Conservation (phyloP, 805 yeast genomes). For the Hanseniaspora thailandica region DNA sequence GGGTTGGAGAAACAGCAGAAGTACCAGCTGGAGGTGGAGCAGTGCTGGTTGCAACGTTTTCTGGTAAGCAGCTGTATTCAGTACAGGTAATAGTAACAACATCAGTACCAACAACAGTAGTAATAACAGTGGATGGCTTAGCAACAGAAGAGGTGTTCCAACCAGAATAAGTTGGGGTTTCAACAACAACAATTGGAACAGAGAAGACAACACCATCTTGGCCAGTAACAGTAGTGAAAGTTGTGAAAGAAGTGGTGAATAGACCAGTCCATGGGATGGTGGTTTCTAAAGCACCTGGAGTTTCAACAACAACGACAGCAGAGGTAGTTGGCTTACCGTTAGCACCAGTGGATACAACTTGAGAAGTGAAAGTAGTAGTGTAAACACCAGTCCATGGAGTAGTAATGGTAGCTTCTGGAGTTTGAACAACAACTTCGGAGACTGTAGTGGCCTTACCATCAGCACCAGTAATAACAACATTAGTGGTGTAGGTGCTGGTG, state of each 20-base stretch:
- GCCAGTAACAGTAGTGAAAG: no score
- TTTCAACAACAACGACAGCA: constrained; percentile 15
- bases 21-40: no score
- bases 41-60: no score
- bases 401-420: neutral
- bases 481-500: neutral
- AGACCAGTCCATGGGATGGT: neutral
- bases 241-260: no score
- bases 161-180: no score
- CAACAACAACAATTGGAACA: no score
- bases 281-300: neutral
- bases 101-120: no score
- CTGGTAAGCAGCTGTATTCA: neutral
- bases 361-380: neutral
- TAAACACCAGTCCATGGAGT: neutral
- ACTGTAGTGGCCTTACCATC: constrained; percentile 16
- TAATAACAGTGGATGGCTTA: no score
- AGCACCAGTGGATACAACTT: constrained; percentile 5
- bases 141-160: no score
- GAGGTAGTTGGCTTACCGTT: constrained; percentile 16
- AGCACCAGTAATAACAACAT: constrained; percentile 7
- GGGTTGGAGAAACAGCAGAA: no score
- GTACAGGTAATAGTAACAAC: neutral
- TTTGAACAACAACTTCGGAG: constrained; percentile 15
- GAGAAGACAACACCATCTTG: no score